phyloP scores from a whole-genome alignment of 805 yeast genomes.

The Wickerhamomyces xylosicus region DNA sequence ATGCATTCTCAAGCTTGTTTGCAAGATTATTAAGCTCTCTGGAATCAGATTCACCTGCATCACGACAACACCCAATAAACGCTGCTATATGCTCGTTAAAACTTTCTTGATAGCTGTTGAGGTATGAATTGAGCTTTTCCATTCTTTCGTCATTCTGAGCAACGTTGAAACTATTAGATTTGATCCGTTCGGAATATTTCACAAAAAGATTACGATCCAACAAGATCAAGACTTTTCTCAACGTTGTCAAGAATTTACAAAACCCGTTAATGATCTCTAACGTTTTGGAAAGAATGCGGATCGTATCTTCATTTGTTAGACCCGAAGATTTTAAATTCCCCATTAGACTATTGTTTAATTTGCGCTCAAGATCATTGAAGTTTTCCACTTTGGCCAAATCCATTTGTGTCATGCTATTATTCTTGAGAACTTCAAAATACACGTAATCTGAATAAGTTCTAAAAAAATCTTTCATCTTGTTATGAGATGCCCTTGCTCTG shows the following conservation, averaged over 20 bases:
- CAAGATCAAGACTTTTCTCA: conserved; percentile 43
- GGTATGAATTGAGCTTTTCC: conserved; percentile 28
- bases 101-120: conserved; percentile 31
- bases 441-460: conserved; percentile 45
- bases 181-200: conserved; percentile 26
- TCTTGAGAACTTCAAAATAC: conserved; percentile 48
- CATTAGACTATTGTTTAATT: conserved; percentile 45
- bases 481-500: conserved; percentile 44
- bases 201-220: conserved; percentile 35
- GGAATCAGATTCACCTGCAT: conserved; percentile 40
- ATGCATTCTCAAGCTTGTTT: neutral
- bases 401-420: conserved; percentile 39
- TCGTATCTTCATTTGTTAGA: conserved; percentile 46
- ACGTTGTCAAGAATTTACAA: conserved; percentile 37
- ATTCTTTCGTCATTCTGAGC: conserved; percentile 29
- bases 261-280: conserved; percentile 37
- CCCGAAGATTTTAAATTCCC: conserved; percentile 56
- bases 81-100: conserved; percentile 36
- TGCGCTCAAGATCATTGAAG: conserved; percentile 30
- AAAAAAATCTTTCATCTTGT: conserved; percentile 38
- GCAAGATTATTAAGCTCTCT: conserved; percentile 25
- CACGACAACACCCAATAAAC: conserved; percentile 33
- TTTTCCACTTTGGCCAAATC: conserved; percentile 14
- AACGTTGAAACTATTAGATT: conserved; percentile 28
- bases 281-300: conserved; percentile 34